phyloP scores from a whole-genome alignment of 495 filamentous ascomycete species.

The Penicillium canescens region DNA sequence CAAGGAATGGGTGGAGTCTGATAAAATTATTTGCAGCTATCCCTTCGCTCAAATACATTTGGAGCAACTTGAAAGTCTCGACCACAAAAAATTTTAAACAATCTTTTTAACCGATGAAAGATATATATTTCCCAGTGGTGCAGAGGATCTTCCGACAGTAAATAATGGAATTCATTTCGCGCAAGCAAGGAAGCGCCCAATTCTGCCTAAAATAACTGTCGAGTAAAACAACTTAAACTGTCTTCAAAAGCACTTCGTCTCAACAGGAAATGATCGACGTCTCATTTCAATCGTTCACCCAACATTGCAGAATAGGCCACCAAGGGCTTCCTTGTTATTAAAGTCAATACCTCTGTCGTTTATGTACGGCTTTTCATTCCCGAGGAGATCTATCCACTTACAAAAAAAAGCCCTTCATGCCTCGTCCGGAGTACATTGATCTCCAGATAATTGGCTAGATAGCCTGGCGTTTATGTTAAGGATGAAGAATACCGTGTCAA shows the following conservation, averaged over 20 bases:
- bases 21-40: too few relatives aligned
- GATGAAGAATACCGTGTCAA: conserved; percentile 1
- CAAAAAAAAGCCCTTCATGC: not conserved
- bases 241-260: not conserved
- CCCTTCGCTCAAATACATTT: too few relatives aligned
- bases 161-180: too few relatives aligned
- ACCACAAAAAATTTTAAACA: too few relatives aligned
- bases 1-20: too few relatives aligned
- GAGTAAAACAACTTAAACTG: not conserved
- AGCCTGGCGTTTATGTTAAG: not conserved
- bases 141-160: too few relatives aligned
- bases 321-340: too few relatives aligned
- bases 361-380: not conserved
- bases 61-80: too few relatives aligned
- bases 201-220: not conserved
- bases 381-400: not conserved
- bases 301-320: not conserved
- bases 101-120: too few relatives aligned
- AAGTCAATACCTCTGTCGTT: too few relatives aligned
- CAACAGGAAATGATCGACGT: not conserved
- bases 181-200: too few relatives aligned
- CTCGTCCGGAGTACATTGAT: not conserved
- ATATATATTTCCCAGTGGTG: too few relatives aligned
- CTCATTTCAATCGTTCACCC: not conserved
- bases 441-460: not conserved